Base-by-base conservation (phyloP, 1,284 basidiomycete genomes). In the Lentinula novae-zelandiae region DNA sequence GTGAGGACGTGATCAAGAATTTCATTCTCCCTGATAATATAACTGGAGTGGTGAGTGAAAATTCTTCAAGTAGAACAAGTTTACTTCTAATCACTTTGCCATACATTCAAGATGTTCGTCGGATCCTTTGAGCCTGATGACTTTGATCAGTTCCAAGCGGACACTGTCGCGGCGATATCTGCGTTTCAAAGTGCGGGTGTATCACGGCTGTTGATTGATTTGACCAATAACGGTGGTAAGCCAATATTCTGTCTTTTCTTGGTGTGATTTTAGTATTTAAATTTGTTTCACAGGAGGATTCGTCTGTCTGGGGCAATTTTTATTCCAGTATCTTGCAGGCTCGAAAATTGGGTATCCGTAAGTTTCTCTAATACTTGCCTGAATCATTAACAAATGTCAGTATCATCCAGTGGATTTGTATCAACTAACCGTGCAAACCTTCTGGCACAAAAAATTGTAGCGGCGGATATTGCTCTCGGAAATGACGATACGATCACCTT, bases 191-290 rank as follows among this genome's bases (percentile, higher is more conserved):
- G 69, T 0, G 75, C 78, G 1, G 81, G 81, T 6, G 80, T 85
- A 4, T 78, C 75, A 0, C 77, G 76, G 33, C 69, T 89, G 13
- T 66, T 89, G 33, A 77, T 89, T 51, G 86, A 87, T 65, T 67
- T 86, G 34, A 82, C 81, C 3, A 83, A 86, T 68, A 89, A 87
- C 64, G 83, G 82, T 63, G 85, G 84, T 81, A 58, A 48, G 71
- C 48, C 46, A 60, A 57, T 62, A 17, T 42, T 53, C 61, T 27
- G 17, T 39, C 42, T 48, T 38, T 57, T 58, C 46, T 38, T 33
- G 40, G 57, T 10, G 38, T 33, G 40, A 50, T 50, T 56, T 42
- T 12, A 7, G 5, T 13, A 60, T n/a, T n/a, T 52, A 12, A 44
- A 5, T 34, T 53, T 12, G 31, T 36, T 6, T 27, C 6, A 27